These are phyloP conservation scores for Solanum lycopersicoides DNA, from an alignment of 257 asterid species.

Conservation along the genomic window DNA sequence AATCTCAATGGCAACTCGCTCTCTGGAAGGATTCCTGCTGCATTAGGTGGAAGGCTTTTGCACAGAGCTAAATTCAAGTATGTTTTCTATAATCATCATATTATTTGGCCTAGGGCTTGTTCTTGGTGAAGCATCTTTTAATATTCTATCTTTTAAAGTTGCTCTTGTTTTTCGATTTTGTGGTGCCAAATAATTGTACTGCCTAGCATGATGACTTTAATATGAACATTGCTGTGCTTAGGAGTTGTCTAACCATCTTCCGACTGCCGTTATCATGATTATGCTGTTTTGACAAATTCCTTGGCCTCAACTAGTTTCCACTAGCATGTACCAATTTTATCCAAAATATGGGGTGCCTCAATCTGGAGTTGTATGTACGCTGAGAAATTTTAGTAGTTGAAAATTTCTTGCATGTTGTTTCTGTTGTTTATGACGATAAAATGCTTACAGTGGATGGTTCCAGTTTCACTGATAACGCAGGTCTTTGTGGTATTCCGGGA, in stretches of 20 bases:
- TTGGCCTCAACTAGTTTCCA: background rate
- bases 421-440: background rate
- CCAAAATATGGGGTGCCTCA: background rate
- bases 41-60: constrained; percentile 87
- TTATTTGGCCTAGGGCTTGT: background rate
- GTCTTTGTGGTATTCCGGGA: constrained; percentile 96
- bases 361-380: background rate
- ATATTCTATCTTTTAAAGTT: background rate
- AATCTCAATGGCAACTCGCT: constrained; percentile 86
- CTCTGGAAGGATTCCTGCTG: constrained; percentile 79
- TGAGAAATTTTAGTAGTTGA: background rate
- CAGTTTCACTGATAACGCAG: constrained; percentile 93
- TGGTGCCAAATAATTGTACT: background rate
- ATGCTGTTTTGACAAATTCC: background rate
- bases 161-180: background rate
- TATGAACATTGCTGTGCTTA: background rate
- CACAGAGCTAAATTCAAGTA: constrained; percentile 81
- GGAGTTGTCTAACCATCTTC: background rate
- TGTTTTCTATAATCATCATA: background rate
- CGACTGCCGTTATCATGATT: background rate
- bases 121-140: background rate
- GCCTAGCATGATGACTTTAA: background rate
- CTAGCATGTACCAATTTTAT: background rate
- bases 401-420: no score
- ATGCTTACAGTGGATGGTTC: constrained; percentile 14